These are phyloP conservation scores for Dianthus caryophyllus DNA, from an alignment of 148 eudicot species.

Conservation along the genomic window DNA sequence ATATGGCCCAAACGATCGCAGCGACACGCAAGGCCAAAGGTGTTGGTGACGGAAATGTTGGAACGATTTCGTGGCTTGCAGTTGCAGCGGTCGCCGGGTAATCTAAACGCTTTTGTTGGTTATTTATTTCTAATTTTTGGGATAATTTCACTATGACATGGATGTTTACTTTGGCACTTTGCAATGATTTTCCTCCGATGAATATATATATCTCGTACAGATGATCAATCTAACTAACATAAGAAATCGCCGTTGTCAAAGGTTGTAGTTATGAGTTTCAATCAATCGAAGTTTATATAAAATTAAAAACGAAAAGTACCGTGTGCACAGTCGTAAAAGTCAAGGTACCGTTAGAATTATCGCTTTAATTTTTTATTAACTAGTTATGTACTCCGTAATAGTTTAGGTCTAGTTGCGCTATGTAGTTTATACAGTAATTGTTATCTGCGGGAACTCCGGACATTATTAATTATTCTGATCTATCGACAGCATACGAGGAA, in stretches of 20 bases:
- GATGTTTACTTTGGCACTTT: too few species aligned
- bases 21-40: conserved; percentile 55
- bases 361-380: neutral
- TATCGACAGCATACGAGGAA: neutral
- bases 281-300: too few species aligned
- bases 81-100: conserved; percentile 96
- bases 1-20: conserved; percentile 83
- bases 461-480: neutral
- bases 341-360: too few species aligned
- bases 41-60: conserved; percentile 76
- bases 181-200: too few species aligned
- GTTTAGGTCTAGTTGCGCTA: conserved; percentile 2
- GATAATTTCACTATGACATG: too few species aligned
- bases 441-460: neutral
- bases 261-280: too few species aligned
- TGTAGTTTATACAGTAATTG: neutral
- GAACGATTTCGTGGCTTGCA: conserved; percentile 82
- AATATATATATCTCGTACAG: too few species aligned
- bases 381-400: neutral
- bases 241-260: too few species aligned
- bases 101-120: conserved; percentile 3
- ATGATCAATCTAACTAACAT: too few species aligned
- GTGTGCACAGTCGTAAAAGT: too few species aligned
- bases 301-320: too few species aligned
- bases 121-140: too few species aligned